Evolutionary conservation across 1,284 basidiomycete genomes (phyloP), one percentile per base, ranked within the genome.

Genomic region (Cryptococcus wingfieldii): DNA sequence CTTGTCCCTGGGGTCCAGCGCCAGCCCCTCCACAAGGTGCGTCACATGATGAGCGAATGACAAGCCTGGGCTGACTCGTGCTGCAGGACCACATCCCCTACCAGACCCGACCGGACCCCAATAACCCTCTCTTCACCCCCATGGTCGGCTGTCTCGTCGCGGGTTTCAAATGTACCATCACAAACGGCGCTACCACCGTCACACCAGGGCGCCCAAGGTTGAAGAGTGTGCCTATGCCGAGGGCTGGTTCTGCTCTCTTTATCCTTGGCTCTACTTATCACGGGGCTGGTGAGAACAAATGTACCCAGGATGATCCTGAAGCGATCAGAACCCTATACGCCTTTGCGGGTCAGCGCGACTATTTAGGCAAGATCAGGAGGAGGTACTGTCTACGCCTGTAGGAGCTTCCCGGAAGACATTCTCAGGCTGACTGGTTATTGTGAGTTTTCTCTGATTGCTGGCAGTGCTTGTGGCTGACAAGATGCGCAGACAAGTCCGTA

Each of bases 351-450:
- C 58, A 59, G 45, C 37, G 58, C 6, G 58, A 59, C 37, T 59
- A 59, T 50, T 59, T 51, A 50, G 58, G 25, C 50, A 56, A 25
- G 55, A 59, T 37, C 58, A 59, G 39, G 58, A 59, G 38, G 58
- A 59, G 47, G 49, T 59, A 38, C 49, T 59, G 7, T 53, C 54
- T 14, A 59, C 58, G 6, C 58, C 58, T 10, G 46, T 9, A 28
- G 54, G 10, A 48, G 3, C 8, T 44, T 59, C 3, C 51, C 54
- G 2, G 54, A 51, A 6, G 58, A 59, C 37, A 56, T 59, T 38
- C 47, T 59, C 16, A 52, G 39, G 46, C 18, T 59, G 38, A 50
- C 54, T 10, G 58, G 58, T 14, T 59, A 51, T 43, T 50, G 58
- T 59, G 41, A 48, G 18, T 46, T 31, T 31, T 31, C 10, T 31